Evolutionary conservation across 768 basidiomycete genomes (phyloP).

Genomic region (Xerocomellus dryophilus): DNA sequence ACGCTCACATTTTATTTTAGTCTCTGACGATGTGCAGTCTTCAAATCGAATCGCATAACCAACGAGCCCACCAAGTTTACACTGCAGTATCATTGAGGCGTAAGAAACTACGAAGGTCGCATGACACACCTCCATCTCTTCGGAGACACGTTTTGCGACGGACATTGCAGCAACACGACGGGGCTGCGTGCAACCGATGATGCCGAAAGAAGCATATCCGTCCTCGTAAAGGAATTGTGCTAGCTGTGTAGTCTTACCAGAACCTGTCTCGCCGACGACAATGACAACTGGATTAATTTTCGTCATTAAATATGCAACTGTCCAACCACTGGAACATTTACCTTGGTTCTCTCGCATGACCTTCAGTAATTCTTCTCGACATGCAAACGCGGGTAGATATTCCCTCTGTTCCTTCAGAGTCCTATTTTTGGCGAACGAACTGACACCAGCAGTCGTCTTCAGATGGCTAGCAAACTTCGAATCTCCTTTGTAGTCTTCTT

Average conservation of each 20-base stretch:
- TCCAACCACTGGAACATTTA: constrained; percentile 24
- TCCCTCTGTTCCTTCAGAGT: constrained; percentile 95
- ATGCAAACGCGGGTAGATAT: constrained; percentile 96
- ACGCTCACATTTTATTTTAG: constrained; percentile 90
- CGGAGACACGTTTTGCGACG: constrained; percentile 99
- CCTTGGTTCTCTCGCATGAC: constrained; percentile 95
- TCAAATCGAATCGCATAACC: constrained; percentile 99
- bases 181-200: constrained; percentile 97
- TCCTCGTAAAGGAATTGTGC: constrained; percentile 96
- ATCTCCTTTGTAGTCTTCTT: constrained; percentile 83
- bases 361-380: constrained; percentile 87
- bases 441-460: constrained; percentile 73
- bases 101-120: neutral
- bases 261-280: constrained; percentile 99
- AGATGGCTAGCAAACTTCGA: constrained; percentile 97
- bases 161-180: constrained; percentile 99
- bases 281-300: constrained; percentile 62
- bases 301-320: neutral
- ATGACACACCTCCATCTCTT: constrained; percentile 89
- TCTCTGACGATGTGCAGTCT: constrained; percentile 91
- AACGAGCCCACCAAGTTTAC: constrained; percentile 85
- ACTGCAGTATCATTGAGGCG: constrained; percentile 40
- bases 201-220: constrained; percentile 84
- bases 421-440: constrained; percentile 74
- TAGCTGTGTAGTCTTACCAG: constrained; percentile 97